Conservation (phyloP, 257 asterid species). For the Buddleja alternifolia region DNA sequence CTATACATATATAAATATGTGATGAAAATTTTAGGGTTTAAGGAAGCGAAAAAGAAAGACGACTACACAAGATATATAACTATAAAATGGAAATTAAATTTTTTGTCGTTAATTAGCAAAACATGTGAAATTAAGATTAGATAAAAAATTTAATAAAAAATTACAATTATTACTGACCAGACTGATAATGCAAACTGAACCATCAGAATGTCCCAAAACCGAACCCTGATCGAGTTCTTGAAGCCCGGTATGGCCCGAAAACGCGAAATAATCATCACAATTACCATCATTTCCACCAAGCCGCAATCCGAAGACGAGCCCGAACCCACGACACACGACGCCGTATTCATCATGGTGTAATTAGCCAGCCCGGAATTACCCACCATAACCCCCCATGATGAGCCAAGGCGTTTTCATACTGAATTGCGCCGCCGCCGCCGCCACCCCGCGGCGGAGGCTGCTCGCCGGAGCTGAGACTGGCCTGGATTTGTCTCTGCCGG, state of each 20-base stretch:
- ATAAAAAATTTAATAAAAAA: too few species aligned
- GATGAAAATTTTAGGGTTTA: too few species aligned
- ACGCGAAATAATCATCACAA: conserved; percentile 21
- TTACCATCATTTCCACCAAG: conserved; percentile 19
- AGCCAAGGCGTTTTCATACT: conserved; percentile 25
- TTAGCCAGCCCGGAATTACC: neutral
- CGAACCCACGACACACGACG: conserved; percentile 33
- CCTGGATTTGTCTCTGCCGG: conserved; percentile 68
- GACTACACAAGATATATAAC: too few species aligned
- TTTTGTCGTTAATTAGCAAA: too few species aligned
- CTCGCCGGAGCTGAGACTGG: conserved; percentile 31
- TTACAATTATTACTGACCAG: conserved; percentile 37
- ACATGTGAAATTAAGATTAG: too few species aligned
- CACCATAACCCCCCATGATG: neutral
- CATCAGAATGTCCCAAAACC: conserved; percentile 32
- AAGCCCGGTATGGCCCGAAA: conserved; percentile 34
- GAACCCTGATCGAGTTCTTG: conserved; percentile 44
- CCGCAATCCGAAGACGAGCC: conserved; percentile 38
- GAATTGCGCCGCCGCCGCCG: conserved; percentile 28
- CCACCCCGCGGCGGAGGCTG: conserved; percentile 12
- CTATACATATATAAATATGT: too few species aligned
- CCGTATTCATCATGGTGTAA: neutral
- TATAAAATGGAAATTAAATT: too few species aligned
- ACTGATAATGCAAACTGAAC: conserved; percentile 36
- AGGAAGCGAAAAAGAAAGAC: too few species aligned